Percentiles rank a stretch among this genome's conserved stretches.
phyloP scores from a whole-genome alignment of 2,329 filamentous ascomycete genomes.

The Pezicula radicicola region DNA sequence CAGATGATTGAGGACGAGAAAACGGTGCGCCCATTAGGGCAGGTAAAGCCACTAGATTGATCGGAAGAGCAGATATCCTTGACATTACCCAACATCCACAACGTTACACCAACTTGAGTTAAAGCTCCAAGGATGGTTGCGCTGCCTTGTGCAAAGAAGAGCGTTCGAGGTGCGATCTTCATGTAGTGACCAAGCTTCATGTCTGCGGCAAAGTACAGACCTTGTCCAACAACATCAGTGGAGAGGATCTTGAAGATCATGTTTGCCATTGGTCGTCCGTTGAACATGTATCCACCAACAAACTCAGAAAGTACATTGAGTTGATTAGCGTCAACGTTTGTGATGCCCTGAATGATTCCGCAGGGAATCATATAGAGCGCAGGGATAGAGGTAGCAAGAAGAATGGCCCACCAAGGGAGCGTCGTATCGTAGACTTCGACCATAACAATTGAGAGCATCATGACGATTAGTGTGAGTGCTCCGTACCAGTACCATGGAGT shows the following conservation, averaged over 20 bases:
- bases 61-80: slow-evolving; percentile 34
- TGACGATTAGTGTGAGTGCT: slow-evolving; percentile 26
- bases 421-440: slow-evolving; percentile 29
- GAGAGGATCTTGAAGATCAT: slow-evolving; percentile 71
- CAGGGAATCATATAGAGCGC: slow-evolving; percentile 28
- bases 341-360: slow-evolving; percentile 39
- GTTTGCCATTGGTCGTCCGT: slow-evolving; percentile 63
- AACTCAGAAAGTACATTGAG: slow-evolving; percentile 70
- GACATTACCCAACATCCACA: slow-evolving; percentile 36
- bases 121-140: slow-evolving; percentile 43
- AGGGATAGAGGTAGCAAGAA: slow-evolving; percentile 24
- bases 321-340: slow-evolving; percentile 46
- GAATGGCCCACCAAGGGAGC: slow-evolving; percentile 24
- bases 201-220: slow-evolving; percentile 37
- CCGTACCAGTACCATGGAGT: slow-evolving; percentile 56
- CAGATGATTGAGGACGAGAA: slow-evolving; percentile 47
- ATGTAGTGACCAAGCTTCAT: slow-evolving; percentile 48
- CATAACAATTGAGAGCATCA: slow-evolving; percentile 28
- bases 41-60: slow-evolving; percentile 44
- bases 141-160: slow-evolving; percentile 44
- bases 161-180: slow-evolving; percentile 42
- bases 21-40: slow-evolving; percentile 44
- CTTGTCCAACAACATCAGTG: slow-evolving; percentile 34
- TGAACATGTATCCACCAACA: slow-evolving; percentile 67
- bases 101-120: slow-evolving; percentile 34